These are phyloP conservation scores for Leptoxyphium fumago DNA, from an alignment of 2,329 filamentous ascomycete species.

Conservation along the genomic window DNA sequence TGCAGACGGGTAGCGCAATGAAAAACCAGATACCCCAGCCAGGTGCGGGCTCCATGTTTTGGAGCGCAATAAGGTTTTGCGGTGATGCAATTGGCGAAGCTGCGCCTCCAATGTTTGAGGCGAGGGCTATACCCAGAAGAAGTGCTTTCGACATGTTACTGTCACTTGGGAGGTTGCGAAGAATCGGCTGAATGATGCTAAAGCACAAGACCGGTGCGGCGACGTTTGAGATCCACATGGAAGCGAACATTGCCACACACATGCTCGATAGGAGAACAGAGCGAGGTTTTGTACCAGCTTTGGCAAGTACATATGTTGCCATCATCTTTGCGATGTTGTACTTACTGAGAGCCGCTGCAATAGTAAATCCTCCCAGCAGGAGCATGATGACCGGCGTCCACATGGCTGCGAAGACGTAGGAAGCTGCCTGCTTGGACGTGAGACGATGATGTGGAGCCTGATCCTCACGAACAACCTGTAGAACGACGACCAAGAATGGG, in stretches of 20 bases:
- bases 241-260: slow-evolving; percentile 94
- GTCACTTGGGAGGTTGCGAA: slow-evolving; percentile 79
- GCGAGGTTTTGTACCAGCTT: slow-evolving; percentile 78
- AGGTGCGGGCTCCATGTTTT: slow-evolving; percentile 85
- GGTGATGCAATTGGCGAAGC: slow-evolving; percentile 94
- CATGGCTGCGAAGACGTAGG: slow-evolving; percentile 85
- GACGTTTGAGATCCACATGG: slow-evolving; percentile 98
- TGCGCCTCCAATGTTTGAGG: slow-evolving; percentile 91
- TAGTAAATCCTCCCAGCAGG: slow-evolving; percentile 84
- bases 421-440: slow-evolving; percentile 63
- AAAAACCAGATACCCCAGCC: slow-evolving; percentile 98
- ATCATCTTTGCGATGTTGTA: slow-evolving; percentile 97
- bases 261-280: slow-evolving; percentile 94
- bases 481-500: slow-evolving; percentile 78
- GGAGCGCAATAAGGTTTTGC: slow-evolving; percentile 90
- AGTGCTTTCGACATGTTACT: slow-evolving; percentile 90
- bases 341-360: slow-evolving; percentile 88
- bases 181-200: slow-evolving; percentile 93
- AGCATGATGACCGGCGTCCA: slow-evolving; percentile 99
- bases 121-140: slow-evolving; percentile 85
- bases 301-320: slow-evolving; percentile 89
- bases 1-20: slow-evolving; percentile 79
- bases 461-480: slow-evolving; percentile 71
- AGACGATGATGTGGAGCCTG: slow-evolving; percentile 55
- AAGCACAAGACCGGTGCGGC: slow-evolving; percentile 94